Evolutionary conservation across 257 asterid species (phyloP).

Genomic region (Solanum pinnatisectum): DNA sequence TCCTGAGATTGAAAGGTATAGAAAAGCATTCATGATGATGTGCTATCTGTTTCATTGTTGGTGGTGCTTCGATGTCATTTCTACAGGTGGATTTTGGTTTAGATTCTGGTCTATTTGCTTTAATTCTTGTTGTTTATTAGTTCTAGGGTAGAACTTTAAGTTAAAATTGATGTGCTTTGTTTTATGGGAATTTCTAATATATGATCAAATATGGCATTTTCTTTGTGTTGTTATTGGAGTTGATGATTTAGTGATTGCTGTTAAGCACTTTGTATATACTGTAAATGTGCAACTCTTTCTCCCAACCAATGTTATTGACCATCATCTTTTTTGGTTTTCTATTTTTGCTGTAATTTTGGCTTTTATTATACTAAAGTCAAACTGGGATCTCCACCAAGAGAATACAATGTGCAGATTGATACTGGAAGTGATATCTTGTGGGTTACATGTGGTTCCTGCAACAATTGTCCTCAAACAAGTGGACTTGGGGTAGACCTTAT

Average conservation of each 20-base stretch:
- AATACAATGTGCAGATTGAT: constrained; percentile 85
- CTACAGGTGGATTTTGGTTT: background rate
- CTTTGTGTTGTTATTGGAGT: background rate
- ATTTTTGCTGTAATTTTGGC: constrained; percentile 21
- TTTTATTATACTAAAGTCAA: constrained; percentile 80
- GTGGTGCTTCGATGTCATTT: background rate
- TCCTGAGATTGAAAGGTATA: background rate
- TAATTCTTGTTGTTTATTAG: background rate
- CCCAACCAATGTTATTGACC: background rate
- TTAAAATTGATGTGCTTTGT: background rate
- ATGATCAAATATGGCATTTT: background rate
- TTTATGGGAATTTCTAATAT: background rate
- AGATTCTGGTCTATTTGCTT: background rate
- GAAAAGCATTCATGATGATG: background rate
- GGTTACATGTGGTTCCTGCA: constrained; percentile 79
- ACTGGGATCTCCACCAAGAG: constrained; percentile 86
- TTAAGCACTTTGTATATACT: background rate
- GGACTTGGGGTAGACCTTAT: constrained; percentile 62
- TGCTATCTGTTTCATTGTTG: background rate
- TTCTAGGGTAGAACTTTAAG: background rate
- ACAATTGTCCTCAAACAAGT: constrained; percentile 66
- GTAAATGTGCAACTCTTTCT: background rate
- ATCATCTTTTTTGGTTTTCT: background rate
- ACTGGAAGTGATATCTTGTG: constrained; percentile 87
- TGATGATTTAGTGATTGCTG: background rate